Percentiles rank a stretch among this genome's conserved stretches.
Conservation (phyloP, 1,284 basidiomycete genomes). For the Lignosus rhinocerotis region DNA sequence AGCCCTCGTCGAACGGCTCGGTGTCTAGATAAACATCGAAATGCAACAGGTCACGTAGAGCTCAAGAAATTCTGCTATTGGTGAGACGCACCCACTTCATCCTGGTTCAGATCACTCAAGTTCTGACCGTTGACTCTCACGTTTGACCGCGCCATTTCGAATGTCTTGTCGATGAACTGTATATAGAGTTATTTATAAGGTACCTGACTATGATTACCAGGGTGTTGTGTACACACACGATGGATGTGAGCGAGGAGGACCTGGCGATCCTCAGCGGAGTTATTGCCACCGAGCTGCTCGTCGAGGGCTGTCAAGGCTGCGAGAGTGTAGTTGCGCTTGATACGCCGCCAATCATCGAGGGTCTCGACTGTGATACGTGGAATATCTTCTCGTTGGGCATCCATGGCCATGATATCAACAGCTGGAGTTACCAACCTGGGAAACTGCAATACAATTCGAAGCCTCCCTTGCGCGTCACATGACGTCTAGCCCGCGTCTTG, state of each 20-base stretch:
- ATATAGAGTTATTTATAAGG: neutral
- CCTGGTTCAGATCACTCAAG: constrained; percentile 62
- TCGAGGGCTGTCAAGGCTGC: constrained; percentile 48
- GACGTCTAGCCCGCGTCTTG: constrained; percentile 1
- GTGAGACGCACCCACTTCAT: constrained; percentile 49
- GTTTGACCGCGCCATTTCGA: constrained; percentile 67
- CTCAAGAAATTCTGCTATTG: no score
- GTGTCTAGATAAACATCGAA: constrained; percentile 45
- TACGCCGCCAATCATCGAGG: constrained; percentile 60
- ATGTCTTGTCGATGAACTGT: constrained; percentile 63
- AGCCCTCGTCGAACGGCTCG: constrained; percentile 76
- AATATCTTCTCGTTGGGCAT: constrained; percentile 54
- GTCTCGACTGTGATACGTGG: constrained; percentile 65
- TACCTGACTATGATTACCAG: neutral
- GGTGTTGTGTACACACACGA: constrained; percentile 38
- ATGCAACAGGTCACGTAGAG: no score
- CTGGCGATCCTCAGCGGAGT: constrained; percentile 41
- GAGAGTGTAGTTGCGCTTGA: constrained; percentile 50
- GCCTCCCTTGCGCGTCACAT: neutral
- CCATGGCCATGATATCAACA: constrained; percentile 28
- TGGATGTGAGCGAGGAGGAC: constrained; percentile 48
- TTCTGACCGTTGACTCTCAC: constrained; percentile 79
- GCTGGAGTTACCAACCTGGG: neutral
- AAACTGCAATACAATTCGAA: neutral
- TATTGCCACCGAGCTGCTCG: constrained; percentile 39